These are phyloP conservation scores for Mortierella sp. DNA, from an alignment of 371 early-diverging fungal species.

Conservation along the genomic window DNA sequence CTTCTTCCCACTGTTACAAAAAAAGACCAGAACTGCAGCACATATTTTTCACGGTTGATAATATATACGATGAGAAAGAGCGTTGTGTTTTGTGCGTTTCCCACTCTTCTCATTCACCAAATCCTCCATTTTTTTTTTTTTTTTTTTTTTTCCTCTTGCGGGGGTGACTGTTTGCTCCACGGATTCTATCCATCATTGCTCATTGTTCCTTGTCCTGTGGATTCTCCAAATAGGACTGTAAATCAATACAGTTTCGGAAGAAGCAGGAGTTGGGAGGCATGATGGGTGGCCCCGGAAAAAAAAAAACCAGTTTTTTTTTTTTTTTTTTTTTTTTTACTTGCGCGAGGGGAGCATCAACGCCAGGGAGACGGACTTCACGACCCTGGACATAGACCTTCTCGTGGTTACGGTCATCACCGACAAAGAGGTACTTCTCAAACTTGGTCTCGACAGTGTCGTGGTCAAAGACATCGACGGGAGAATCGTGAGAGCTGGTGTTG, in stretches of 20 bases:
- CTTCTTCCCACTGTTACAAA: not conserved
- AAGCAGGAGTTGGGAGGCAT: no score
- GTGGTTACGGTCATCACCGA: constrained; percentile 47
- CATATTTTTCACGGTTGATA: constrained; percentile 35
- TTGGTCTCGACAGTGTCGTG: constrained; percentile 54
- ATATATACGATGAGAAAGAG: constrained; percentile 36
- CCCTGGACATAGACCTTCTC: constrained; percentile 44
- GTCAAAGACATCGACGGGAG: constrained; percentile 64
- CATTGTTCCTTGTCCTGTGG: not conserved
- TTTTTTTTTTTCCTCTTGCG: not conserved
- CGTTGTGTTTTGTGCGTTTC: constrained; percentile 53
- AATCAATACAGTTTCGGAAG: no score
- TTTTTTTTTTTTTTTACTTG: constrained; percentile 35
- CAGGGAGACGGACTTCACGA: constrained; percentile 39
- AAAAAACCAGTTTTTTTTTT: no score
- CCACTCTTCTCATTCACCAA: constrained; percentile 16
- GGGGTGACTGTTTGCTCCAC: not conserved
- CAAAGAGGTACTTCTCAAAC: constrained; percentile 46
- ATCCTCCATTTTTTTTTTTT: constrained; percentile 20
- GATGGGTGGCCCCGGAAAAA: no score
- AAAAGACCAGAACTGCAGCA: constrained; percentile 24
- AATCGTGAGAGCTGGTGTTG: constrained; percentile 58
- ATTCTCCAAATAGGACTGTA: no score
- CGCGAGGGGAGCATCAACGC: constrained; percentile 15
- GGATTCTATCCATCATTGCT: not conserved